Base-by-base conservation (phyloP, 805 yeast genomes). In the Ogataea populi-albae region DNA sequence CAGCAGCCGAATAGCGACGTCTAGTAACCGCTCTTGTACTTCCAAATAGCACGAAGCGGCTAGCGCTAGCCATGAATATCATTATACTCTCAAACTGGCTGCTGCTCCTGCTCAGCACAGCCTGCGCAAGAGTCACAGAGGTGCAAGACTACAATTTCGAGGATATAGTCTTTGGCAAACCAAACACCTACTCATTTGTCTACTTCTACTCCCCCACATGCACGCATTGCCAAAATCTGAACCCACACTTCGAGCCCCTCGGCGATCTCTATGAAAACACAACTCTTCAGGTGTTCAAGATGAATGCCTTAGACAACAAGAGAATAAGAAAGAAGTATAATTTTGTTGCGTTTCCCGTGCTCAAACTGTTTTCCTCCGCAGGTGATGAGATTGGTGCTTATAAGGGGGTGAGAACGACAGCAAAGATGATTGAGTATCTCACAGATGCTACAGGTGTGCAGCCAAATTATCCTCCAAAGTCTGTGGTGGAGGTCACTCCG, bases 191-290 rank as follows among this genome's bases (percentile, higher is more conserved):
- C 39, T 64, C 77, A 4, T 56, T 73, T 25, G 64, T 73, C 11
- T 69, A 69, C 46, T 73, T 77, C 47, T 71, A 67, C 43, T 61
- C 73, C 1, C 62, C 65, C 1, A 54, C 49, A 1, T 77, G 84
- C 52, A 51, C 52, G 10, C 66, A 66, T 44, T 76, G 83, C 52
- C 57, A 62, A 36, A 53, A 62, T 17, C 51, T 78, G 24, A 62
- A 66, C 14, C 79, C 79, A 2, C 52, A 62, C 11, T 64, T 71
- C 44, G 66, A 62, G 9, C 68, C 69, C 4, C 43, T 79, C 28
- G 65, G 66, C 11, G 55, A 61, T 6, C 49, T 76, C 4, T 78
- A 65, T 47, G 62, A 68, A 21, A 57, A 60, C 28, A 52, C 65
- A 4, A 44, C 49, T 6, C 46, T 69, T 3, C 64, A 61, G 34